Conservation (phyloP, 2,329 filamentous ascomycete species). For the Scedosporium minutisporum region DNA sequence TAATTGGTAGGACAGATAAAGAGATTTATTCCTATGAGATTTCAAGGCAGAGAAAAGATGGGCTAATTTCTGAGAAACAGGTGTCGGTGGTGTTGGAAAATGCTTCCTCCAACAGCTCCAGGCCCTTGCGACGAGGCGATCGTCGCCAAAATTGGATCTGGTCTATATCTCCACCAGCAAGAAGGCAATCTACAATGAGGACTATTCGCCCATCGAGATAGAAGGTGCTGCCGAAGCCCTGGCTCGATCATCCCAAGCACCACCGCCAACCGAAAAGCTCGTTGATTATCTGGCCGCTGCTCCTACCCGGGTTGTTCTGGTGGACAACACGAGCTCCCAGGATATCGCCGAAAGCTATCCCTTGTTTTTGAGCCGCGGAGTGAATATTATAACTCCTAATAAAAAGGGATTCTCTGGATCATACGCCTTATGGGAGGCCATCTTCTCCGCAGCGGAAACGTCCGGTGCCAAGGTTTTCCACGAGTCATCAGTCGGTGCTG, state of each 20-base stretch:
- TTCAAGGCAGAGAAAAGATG: not conserved
- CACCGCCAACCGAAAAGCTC: slow-evolving; percentile 60
- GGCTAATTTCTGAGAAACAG: slow-evolving; percentile 32
- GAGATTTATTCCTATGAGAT: not conserved
- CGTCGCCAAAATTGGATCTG: slow-evolving; percentile 62
- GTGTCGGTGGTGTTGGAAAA: slow-evolving; percentile 87
- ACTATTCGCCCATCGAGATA: slow-evolving; percentile 60
- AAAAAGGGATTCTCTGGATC: slow-evolving; percentile 93
- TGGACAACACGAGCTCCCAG: slow-evolving; percentile 94
- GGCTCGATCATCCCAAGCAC: slow-evolving; percentile 50
- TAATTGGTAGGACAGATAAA: slow-evolving; percentile 32
- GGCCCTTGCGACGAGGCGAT: slow-evolving; percentile 53
- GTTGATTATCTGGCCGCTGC: slow-evolving; percentile 69
- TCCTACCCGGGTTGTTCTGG: slow-evolving; percentile 68
- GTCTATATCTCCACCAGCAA: slow-evolving; percentile 80
- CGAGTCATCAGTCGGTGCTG: slow-evolving; percentile 88
- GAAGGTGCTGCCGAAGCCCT: slow-evolving; percentile 53
- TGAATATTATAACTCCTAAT: slow-evolving; percentile 92
- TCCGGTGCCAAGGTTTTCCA: slow-evolving; percentile 82
- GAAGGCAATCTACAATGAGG: slow-evolving; percentile 65
- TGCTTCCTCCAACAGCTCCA: slow-evolving; percentile 79
- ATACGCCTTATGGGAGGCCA: slow-evolving; percentile 74
- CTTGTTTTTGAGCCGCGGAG: slow-evolving; percentile 65
- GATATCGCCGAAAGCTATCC: slow-evolving; percentile 79
- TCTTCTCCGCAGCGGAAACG: slow-evolving; percentile 63